These are phyloP conservation scores for Puya raimondii DNA, from an alignment of 176 grass and related monocot genomes.

Conservation along the genomic window DNA sequence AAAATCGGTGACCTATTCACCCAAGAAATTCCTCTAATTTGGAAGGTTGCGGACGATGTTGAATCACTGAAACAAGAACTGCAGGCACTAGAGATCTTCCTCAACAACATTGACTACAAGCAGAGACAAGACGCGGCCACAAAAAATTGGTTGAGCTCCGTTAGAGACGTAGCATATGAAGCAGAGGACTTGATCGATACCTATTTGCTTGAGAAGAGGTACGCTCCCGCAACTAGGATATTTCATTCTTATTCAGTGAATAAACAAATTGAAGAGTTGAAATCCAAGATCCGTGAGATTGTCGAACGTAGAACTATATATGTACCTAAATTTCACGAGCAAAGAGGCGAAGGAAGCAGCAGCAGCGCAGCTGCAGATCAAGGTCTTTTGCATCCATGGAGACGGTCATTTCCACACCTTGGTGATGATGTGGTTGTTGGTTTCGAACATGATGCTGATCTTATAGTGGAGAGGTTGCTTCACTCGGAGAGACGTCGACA, in stretches of 20 bases:
- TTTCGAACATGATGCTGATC: background rate
- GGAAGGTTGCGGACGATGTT: background rate
- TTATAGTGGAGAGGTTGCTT: background rate
- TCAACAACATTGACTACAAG: background rate
- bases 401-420: background rate
- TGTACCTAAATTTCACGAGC: background rate
- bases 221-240: background rate
- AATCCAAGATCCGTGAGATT: background rate
- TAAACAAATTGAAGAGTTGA: background rate
- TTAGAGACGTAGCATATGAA: background rate
- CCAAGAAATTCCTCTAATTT: background rate
- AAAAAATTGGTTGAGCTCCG: background rate
- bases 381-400: background rate
- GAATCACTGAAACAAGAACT: background rate
- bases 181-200: constrained; percentile 2
- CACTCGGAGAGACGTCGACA: background rate
- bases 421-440: background rate
- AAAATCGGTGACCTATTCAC: background rate
- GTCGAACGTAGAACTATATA: background rate
- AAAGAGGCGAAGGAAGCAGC: no score
- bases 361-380: no score
- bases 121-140: background rate
- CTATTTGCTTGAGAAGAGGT: background rate
- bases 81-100: background rate
- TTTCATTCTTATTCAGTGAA: background rate